Conservation (phyloP, 139 green algal species). For the Chlorella sorokiniana region DNA sequence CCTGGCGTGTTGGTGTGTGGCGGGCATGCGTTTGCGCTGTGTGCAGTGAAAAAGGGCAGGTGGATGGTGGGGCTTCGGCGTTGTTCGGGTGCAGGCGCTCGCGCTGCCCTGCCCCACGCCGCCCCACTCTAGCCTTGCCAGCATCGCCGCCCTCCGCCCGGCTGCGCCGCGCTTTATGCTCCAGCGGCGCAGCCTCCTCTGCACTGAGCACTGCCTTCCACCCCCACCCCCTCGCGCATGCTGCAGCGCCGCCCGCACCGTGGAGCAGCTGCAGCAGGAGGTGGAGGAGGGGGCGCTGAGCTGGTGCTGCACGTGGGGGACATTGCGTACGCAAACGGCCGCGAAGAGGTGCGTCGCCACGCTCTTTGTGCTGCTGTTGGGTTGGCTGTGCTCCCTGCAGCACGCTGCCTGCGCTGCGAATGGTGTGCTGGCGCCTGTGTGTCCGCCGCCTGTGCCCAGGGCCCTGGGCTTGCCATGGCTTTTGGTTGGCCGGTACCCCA, state of each 20-base stretch:
- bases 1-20: neutral
- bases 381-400: neutral
- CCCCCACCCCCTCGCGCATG: neutral
- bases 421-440: no score
- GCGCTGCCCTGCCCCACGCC: no score
- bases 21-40: neutral
- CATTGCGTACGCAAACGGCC: conserved; percentile 70
- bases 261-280: conserved; percentile 44
- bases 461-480: no score
- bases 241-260: conserved; percentile 51
- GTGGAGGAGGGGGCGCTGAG: conserved; percentile 27
- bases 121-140: no score
- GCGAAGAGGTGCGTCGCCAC: conserved; percentile 35
- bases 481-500: neutral
- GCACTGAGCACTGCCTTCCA: neutral
- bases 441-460: no score
- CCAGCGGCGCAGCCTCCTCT: neutral
- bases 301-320: conserved; percentile 75
- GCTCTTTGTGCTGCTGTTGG: neutral
- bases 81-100: no score
- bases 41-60: neutral
- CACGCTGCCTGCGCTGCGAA: neutral
- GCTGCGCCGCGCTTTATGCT: neutral
- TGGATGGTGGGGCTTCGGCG: no score
- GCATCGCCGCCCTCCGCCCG: no score